Base-by-base conservation (phyloP, 768 basidiomycete species). In the Kockovaella imperatae region DNA sequence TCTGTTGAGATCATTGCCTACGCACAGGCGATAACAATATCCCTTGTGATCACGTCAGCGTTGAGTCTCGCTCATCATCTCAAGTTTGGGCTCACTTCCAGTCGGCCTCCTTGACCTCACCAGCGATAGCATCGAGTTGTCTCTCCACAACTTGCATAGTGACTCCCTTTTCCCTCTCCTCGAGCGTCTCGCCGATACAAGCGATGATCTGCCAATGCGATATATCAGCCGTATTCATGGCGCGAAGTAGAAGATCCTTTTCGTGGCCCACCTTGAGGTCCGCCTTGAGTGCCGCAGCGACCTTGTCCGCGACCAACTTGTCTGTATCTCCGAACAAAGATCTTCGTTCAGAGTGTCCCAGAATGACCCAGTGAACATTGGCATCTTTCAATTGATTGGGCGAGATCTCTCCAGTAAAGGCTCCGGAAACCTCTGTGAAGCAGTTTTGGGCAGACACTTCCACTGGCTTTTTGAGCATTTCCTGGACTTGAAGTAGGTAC, bases 331-430 rank as follows among this genome's bases (percentile, higher is more conserved):
- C 78, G 79, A 97, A 99, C 56, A 90, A 70, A 6, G 87, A 83
- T 53, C 95, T 83, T 56, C 95, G 86, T 73, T 99, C 95, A 36
- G 91, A 96, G 77, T 99, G 95, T 30, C 93, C 93, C 42, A 96
- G 80, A 71, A 99, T 84, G 59, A 95, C 89, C 70, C 86, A 96
- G 49, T 84, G 84, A 49, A 97, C 80, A 5, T 76, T 77, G n/a
- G 84, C 83, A 65, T 96, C 88, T 31, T 76, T 78, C 59, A 97
- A 82, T 73, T 96, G 91, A 2, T 76, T 67, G 1, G 91, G 81
- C 63, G 90, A 93, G 75, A 87, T 87, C 75, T 99, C 95, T 50
- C 95, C 95, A 11, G 95, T 97, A 76, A 82, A 99, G 10, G 93
- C 93, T 42, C 93, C 93, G 18, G 79, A 80, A 11, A 78, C 68